These are phyloP conservation scores for Staphylotrichum longicolle DNA, from an alignment of 495 filamentous ascomycete genomes.

Conservation along the genomic window DNA sequence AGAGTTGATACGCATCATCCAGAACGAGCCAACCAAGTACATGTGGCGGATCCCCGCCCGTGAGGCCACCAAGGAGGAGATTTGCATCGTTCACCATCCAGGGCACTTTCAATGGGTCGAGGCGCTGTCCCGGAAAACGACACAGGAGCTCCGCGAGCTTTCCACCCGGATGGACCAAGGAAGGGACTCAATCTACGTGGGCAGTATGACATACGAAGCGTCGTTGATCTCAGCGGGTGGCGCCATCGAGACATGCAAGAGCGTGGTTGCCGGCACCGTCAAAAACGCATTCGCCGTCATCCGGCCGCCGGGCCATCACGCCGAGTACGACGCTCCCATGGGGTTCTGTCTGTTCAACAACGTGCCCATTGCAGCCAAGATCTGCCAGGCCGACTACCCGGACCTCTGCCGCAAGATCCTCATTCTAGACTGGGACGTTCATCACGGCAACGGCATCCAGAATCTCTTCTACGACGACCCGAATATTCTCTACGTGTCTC, in stretches of 20 bases:
- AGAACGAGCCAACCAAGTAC: constrained; percentile 52
- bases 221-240: constrained; percentile 85
- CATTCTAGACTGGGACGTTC: constrained; percentile 92
- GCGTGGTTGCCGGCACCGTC: constrained; percentile 72
- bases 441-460: constrained; percentile 93
- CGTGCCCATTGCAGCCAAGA: constrained; percentile 81
- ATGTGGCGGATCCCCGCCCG: constrained; percentile 76
- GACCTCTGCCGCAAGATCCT: constrained; percentile 80
- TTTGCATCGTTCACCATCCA: constrained; percentile 69
- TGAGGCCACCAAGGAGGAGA: constrained; percentile 70
- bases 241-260: constrained; percentile 89
- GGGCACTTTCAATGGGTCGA: constrained; percentile 76
- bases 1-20: constrained; percentile 45
- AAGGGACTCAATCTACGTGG: constrained; percentile 87
- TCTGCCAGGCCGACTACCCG: constrained; percentile 73
- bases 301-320: constrained; percentile 92
- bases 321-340: constrained; percentile 77
- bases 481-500: constrained; percentile 91
- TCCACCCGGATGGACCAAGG: constrained; percentile 57
- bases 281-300: constrained; percentile 96
- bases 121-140: constrained; percentile 49
- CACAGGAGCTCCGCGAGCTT: constrained; percentile 61
- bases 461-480: constrained; percentile 93
- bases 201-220: constrained; percentile 73
- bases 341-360: constrained; percentile 99